phyloP scores from a whole-genome alignment of 495 filamentous ascomycete species.

The Xylaria telfairii region DNA sequence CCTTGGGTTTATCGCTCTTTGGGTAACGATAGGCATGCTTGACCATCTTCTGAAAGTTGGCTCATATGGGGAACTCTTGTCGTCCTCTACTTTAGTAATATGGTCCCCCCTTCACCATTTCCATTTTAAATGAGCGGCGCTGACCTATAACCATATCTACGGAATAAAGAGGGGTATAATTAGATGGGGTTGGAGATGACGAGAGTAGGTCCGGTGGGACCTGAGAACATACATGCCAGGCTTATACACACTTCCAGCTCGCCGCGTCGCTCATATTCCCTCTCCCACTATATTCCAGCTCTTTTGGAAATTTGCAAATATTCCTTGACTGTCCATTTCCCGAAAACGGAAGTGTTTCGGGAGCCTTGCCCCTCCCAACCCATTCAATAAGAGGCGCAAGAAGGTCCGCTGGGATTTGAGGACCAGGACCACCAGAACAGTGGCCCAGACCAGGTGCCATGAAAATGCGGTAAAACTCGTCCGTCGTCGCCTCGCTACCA shows the following conservation, averaged over 20 bases:
- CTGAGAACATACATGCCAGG: no score
- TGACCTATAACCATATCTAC: no score
- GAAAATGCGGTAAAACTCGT: constrained; percentile 68
- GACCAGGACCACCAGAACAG: constrained; percentile 41
- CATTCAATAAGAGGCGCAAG: constrained; percentile 53
- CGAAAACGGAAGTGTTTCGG: constrained; percentile 36
- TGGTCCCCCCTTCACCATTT: no score
- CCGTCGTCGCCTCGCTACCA: constrained; percentile 49
- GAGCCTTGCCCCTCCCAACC: constrained; percentile 51
- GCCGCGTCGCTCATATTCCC: constrained; percentile 28
- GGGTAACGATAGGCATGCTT: no score
- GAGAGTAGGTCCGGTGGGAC: no score
- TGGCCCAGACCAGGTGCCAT: constrained; percentile 60
- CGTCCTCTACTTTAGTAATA: no score
- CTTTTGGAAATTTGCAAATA: constrained; percentile 32
- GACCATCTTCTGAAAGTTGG: no score
- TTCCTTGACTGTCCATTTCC: constrained; percentile 32
- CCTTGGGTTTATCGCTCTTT: no score
- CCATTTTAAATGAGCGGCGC: no score
- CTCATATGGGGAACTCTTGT: no score
- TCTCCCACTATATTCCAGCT: constrained; percentile 27
- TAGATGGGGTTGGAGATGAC: no score
- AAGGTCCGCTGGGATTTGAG: constrained; percentile 49
- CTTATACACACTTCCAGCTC: constrained; percentile 32
- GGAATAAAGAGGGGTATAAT: no score